Evolutionary conservation across 2,329 filamentous ascomycete species (phyloP), one percentile per base, ranked within the genome.

Genomic region (Metarhizium anisopliae): DNA sequence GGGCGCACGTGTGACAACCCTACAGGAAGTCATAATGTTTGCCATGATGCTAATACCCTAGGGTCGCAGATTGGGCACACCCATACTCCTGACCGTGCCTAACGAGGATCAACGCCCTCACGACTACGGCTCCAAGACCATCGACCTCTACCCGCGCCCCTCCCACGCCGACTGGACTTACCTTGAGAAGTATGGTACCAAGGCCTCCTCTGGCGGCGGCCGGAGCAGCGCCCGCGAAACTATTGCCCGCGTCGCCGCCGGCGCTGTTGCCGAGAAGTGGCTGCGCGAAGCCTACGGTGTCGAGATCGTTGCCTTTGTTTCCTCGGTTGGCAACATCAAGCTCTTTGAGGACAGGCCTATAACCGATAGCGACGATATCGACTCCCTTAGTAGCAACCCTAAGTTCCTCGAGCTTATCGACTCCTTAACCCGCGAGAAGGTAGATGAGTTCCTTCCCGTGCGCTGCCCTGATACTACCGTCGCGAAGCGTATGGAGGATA

Each of bases 131-230:
- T 83, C 84, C 73, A 82, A 84, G 68, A 96, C 92, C 35, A 96
- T 96, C 83, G 90, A 97, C 72, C 75, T 85, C 59, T 97, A 87
- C 79, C 94, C 94, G 4, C 83, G 94, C 53, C 94, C 93, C 40
- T 90, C 85, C 62, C 94, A 97, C 74, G 93, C 94, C 58, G 93
- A 97, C 74, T 96, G 88, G 83, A 97, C 94, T 58, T 97, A 97
- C 75, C 80, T 96, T 59, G 89, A 96, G 72, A 97, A 97, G 76
- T 99, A 99, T 71, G 93, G 93, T 56, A 85, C 95, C 63, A 95
- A 95, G 77, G 91, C 94, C 42, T 89, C 84, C 69, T 91, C 86
- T 59, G 93, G 94, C 57, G 93, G 94, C 63, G 93, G 94, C 54
- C 82, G 94, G 59, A 92, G 87, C 69, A 92, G 87, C 69, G 94